phyloP scores from a whole-genome alignment of 805 yeast genomes.

The Danielozyma ontarioensis region DNA sequence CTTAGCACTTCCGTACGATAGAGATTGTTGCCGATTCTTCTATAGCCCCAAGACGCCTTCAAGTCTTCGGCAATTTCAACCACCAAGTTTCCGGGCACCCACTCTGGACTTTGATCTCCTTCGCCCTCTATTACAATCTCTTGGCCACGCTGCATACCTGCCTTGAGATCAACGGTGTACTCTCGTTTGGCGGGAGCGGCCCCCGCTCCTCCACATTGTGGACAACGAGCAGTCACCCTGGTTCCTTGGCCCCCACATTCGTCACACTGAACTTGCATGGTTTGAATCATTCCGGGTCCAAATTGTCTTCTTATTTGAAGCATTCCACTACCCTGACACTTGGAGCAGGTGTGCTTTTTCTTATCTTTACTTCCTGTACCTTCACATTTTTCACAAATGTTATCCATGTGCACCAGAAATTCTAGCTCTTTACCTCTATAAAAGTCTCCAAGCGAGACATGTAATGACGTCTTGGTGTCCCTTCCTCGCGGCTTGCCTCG shows the following conservation, averaged over 20 bases:
- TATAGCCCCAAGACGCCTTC: constrained; percentile 68
- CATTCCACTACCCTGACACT: constrained; percentile 76
- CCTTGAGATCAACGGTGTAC: constrained; percentile 56
- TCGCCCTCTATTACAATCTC: constrained; percentile 62
- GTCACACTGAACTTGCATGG: constrained; percentile 74
- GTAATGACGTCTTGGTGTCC: constrained; percentile 52
- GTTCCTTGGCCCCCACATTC: constrained; percentile 76
- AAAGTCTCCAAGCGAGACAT: constrained; percentile 57
- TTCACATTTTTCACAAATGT: constrained; percentile 69
- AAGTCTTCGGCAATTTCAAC: constrained; percentile 56
- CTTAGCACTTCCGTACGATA: constrained; percentile 78
- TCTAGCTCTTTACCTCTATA: constrained; percentile 64
- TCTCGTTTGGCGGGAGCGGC: constrained; percentile 51
- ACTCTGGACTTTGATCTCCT: constrained; percentile 81
- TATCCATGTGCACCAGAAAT: constrained; percentile 62
- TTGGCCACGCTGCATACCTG: constrained; percentile 65
- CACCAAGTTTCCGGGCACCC: constrained; percentile 73
- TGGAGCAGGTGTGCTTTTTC: constrained; percentile 53
- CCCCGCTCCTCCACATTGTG: constrained; percentile 65
- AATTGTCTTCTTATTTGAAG: constrained; percentile 62
- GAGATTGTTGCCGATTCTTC: constrained; percentile 69
- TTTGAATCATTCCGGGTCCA: constrained; percentile 89
- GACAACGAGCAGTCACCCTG: constrained; percentile 59
- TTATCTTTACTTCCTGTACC: constrained; percentile 89
- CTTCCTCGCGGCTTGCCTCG: constrained; percentile 55